Evolutionary conservation across 305 asterid species (phyloP), one percentile per base, ranked within the genome.

Genomic region (Ajuga reptans): DNA sequence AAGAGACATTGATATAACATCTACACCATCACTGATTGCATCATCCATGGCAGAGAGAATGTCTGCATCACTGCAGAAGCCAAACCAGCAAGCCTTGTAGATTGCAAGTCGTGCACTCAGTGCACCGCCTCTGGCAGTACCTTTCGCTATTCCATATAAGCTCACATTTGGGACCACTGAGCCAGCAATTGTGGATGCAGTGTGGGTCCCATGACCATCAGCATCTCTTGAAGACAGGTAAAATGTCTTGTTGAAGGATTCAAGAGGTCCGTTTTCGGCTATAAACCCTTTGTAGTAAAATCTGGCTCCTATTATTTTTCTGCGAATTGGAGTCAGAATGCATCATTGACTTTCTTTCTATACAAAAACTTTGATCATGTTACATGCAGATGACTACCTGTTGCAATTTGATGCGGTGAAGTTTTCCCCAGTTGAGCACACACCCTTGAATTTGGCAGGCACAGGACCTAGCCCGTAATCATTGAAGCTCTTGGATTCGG

Each of bases 271-370:
- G 0, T 15, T 0, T 5, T 65, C 77, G 58, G 74, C 80, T 75
- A 72, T 8, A 14, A 66, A 76, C 49, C 83, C 87, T 60, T 78
- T 57, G 16, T 75, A 72, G 53, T 85, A 83, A 76, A 69, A 81
- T 75, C 90, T 77, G 3, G 90, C 87, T 81, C 90, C 90, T 33
- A 85, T 47, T n/a, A 85, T 82, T 66, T 85, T 85, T 58, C 87
- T 83, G 83, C 66, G 53, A 64, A 64, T 24, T 37, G 56, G 63
- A 39, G 59, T 53, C 50, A 27, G 11, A 36, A 8, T 21, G 56
- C 61, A 56, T 31, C 56, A 24, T 52, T 56, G 59, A 18, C 53
- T 59, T 24, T 68, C 53, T 59, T 24, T 68, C 49, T 29, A 31
- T 24, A 51, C 66, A 5, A 41, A 21, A 36, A 54, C 41, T 64